Conservation (phyloP, 2,329 filamentous ascomycete genomes). For the Microcyclospora tardicrescens region DNA sequence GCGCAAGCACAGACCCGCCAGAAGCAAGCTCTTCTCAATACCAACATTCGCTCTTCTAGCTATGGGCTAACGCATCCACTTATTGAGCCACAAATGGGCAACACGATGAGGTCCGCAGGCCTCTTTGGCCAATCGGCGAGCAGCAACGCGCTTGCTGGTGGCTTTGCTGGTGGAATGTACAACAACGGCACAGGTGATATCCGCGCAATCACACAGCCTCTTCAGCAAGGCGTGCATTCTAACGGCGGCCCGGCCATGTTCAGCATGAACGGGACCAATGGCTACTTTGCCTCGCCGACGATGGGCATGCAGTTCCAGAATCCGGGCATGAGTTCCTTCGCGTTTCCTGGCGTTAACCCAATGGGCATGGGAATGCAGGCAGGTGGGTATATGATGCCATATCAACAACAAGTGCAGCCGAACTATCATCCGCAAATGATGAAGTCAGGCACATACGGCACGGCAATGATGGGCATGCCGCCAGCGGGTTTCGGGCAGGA, state of each 20-base stretch:
- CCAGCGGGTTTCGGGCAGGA: slow-evolving; percentile 8
- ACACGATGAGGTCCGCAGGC: slow-evolving; percentile 12
- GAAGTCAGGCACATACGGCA: background rate
- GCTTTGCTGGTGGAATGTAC: slow-evolving; percentile 19
- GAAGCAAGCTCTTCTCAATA: slow-evolving; percentile 23
- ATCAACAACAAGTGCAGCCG: background rate
- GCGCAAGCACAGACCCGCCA: slow-evolving; percentile 22
- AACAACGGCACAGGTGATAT: slow-evolving; percentile 9
- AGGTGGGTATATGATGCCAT: background rate
- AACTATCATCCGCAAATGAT: background rate
- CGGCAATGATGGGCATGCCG: background rate
- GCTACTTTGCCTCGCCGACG: slow-evolving; percentile 17
- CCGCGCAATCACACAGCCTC: background rate
- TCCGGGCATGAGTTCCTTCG: background rate
- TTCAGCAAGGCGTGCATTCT: slow-evolving; percentile 1
- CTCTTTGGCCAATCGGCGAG: slow-evolving; percentile 8
- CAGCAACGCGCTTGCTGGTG: slow-evolving; percentile 17
- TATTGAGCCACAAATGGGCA: slow-evolving; percentile 11
- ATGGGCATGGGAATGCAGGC: background rate
- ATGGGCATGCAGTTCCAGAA: slow-evolving; percentile 7
- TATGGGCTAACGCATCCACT: slow-evolving; percentile 11
- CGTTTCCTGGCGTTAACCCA: slow-evolving; percentile 3
- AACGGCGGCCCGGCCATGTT: slow-evolving; percentile 10
- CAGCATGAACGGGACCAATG: slow-evolving; percentile 5
- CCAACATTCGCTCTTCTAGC: slow-evolving; percentile 20